Evolutionary conservation across 1,284 basidiomycete genomes (phyloP), one percentile per base, ranked within the genome.

Genomic region (Hymenochaete sp.): DNA sequence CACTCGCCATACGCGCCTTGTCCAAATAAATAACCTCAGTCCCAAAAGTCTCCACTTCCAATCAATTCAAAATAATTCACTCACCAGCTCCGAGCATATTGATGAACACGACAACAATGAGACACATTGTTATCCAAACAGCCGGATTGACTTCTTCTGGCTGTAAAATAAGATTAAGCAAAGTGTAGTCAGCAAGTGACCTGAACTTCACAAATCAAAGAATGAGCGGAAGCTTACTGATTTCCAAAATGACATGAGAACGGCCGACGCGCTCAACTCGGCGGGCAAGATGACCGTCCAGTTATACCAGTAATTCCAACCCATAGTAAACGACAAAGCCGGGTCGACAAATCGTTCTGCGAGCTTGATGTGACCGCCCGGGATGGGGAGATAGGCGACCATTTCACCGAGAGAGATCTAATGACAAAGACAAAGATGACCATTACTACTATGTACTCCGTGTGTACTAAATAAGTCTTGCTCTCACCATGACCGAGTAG

Each of bases 281-380:
- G 85, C 82, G 3, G 88, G 86, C 18, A 89, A 68, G 46, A 86
- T 63, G 48, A 81, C 74, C 0, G 63, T 66, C 77, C 82, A 85
- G 56, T 79, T 82, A 59, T 82, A 84, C 77, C 80, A 83, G 59
- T 87, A 88, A 56, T 86, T 81, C 82, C 82, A 90, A 8, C 85
- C 86, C 77, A 85, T 78, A 11, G 86, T 75, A 56, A 90, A 90
- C 1, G 81, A 81, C 49, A 91, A 71, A 2, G 87, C 82, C 4
- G 82, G 79, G 57, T 88, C 79, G 21, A 90, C 80, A 58, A 89
- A 89, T 33, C 84, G 79, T 52, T 77, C 77, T 3, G 88, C 83
- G 31, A 91, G 68, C 41, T 75, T 81, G 60, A 92, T 84, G 60
- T 90, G 88, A 4, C 88, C 79, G 50, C 79, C 82, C 39, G 78